A percentile compares a stretch with the other conserved stretches of the same genome.
Evolutionary conservation across 2,329 filamentous ascomycete species (phyloP).

Genomic region (Zasmidium citrigriseum): DNA sequence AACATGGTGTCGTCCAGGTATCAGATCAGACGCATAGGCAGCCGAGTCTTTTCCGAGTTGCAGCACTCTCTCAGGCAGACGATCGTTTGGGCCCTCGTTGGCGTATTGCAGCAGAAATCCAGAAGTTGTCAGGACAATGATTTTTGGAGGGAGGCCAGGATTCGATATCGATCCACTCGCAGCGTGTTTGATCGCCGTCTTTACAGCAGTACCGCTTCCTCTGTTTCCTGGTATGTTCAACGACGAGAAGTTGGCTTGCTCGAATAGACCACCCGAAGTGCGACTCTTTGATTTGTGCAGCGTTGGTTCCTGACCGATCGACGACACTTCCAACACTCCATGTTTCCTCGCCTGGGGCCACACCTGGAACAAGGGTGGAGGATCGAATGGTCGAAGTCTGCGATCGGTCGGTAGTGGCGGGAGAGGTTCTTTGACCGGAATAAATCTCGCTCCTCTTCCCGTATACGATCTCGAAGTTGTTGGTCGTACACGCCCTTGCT

Average conservation of each 20-base stretch:
- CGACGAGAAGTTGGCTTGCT: slow-evolving; percentile 11
- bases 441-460: slow-evolving; percentile 3
- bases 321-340: slow-evolving; percentile 67
- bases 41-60: slow-evolving; percentile 73
- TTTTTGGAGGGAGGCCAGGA: slow-evolving; percentile 65
- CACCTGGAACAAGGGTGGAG: slow-evolving; percentile 79
- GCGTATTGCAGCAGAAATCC: slow-evolving; percentile 76
- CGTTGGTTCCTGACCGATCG: slow-evolving; percentile 63
- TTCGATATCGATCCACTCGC: slow-evolving; percentile 15
- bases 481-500: slow-evolving; percentile 10
- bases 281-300: slow-evolving; percentile 23
- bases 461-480: slow-evolving; percentile 17
- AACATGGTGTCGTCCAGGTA: slow-evolving; percentile 79
- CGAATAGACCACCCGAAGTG: slow-evolving; percentile 9
- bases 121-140: slow-evolving; percentile 70
- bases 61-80: slow-evolving; percentile 72
- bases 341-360: slow-evolving; percentile 82
- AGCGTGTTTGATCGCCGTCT: slow-evolving; percentile 15
- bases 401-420: slow-evolving; percentile 13
- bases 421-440: slow-evolving; percentile 7
- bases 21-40: slow-evolving; percentile 77
- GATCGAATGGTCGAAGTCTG: slow-evolving; percentile 37
- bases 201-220: slow-evolving; percentile 16
- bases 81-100: slow-evolving; percentile 68
- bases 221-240: slow-evolving; percentile 10